phyloP scores from a whole-genome alignment of 1,139 yeast species.

The Nakaseomyces kungkrabaensis region DNA sequence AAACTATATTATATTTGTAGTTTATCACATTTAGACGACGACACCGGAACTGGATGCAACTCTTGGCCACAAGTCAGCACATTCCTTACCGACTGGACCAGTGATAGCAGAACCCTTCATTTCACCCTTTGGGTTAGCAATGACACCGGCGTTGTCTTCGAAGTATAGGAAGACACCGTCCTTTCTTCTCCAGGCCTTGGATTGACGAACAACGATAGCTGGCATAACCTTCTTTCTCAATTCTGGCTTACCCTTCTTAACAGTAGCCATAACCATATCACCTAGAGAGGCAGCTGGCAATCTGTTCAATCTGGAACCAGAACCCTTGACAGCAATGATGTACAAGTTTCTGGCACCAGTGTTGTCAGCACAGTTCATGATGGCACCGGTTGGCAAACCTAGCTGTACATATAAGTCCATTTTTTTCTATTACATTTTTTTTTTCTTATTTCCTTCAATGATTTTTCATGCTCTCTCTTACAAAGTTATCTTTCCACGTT shows the following conservation, averaged over 20 bases:
- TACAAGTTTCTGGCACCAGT: slow-evolving; percentile 99
- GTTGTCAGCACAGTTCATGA: slow-evolving; percentile 99
- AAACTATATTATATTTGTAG: not conserved
- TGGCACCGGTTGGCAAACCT: slow-evolving; percentile 99
- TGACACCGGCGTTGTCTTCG: slow-evolving; percentile 99
- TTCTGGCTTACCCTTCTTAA: slow-evolving; percentile 99
- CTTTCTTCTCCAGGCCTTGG: slow-evolving; percentile 99
- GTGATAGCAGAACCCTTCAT: slow-evolving; percentile 99
- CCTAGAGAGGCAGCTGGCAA: slow-evolving; percentile 99
- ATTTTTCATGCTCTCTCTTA: too few relatives aligned
- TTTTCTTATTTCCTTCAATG: not conserved
- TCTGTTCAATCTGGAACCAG: slow-evolving; percentile 99
- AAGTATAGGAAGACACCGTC: slow-evolving; percentile 99
- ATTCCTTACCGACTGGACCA: slow-evolving; percentile 99
- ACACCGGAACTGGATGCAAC: slow-evolving; percentile 99
- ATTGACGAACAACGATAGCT: slow-evolving; percentile 98
- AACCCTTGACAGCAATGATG: slow-evolving; percentile 97
- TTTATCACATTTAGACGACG: slow-evolving; percentile 62
- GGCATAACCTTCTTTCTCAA: slow-evolving; percentile 99
- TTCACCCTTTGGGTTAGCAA: slow-evolving; percentile 99
- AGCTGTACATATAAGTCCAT: slow-evolving; percentile 38
- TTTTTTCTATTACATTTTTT: not conserved
- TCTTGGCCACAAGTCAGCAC: slow-evolving; percentile 99
- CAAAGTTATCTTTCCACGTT: too few relatives aligned
- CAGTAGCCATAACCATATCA: slow-evolving; percentile 99